These are phyloP conservation scores for Brassica juncea DNA, from an alignment of 345 rosid species.

Conservation along the genomic window DNA sequence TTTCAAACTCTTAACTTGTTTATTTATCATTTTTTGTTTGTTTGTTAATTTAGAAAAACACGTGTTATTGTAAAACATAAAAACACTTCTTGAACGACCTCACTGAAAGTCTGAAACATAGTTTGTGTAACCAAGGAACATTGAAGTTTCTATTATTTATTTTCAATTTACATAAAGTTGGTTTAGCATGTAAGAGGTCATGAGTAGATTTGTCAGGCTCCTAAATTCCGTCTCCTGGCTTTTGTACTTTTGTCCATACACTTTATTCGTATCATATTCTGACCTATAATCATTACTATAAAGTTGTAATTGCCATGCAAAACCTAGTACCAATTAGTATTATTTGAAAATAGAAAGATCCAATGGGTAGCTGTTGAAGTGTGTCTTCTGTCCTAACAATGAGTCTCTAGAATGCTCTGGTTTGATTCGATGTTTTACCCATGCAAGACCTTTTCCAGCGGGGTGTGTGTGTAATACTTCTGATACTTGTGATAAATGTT, in stretches of 20 bases:
- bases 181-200: conserved; percentile 3
- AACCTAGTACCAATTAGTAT: neutral
- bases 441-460: neutral
- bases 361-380: neutral
- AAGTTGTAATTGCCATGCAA: neutral
- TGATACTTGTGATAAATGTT: neutral
- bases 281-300: neutral
- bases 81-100: neutral
- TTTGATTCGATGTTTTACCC: neutral
- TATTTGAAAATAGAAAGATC: conserved; percentile 3
- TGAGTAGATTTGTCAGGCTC: neutral
- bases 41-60: neutral
- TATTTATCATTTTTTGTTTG: neutral
- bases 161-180: neutral
- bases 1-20: neutral
- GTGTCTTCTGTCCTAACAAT: neutral
- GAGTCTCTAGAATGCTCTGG: neutral
- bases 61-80: neutral
- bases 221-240: neutral
- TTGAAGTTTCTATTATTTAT: neutral
- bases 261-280: neutral
- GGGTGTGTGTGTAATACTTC: neutral
- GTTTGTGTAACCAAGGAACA: neutral
- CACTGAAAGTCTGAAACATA: neutral
- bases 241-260: conserved; percentile 8